These are phyloP conservation scores for Diaporthe sp. DNA, from an alignment of 2,329 filamentous ascomycete genomes.

Conservation along the genomic window DNA sequence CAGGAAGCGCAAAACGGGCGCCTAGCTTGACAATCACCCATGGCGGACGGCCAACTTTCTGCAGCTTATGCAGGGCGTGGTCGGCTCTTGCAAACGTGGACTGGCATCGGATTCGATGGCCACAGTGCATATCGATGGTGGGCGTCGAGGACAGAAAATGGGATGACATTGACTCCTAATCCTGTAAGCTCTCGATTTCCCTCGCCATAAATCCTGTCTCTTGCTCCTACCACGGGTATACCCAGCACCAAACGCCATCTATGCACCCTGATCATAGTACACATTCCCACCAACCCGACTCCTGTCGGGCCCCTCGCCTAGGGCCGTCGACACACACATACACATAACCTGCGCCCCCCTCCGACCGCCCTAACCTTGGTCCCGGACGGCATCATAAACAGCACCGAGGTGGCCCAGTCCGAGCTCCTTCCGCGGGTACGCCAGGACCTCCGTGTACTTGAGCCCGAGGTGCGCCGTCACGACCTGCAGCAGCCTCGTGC, in stretches of 20 bases:
- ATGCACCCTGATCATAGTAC: neutral
- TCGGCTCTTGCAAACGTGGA: neutral
- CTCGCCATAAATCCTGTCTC: neutral
- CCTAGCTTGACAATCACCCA: neutral
- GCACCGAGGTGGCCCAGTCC: neutral
- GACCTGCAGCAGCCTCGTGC: slow-evolving; percentile 10
- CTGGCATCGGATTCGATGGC: neutral
- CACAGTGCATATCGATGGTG: neutral
- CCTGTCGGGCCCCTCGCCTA: neutral
- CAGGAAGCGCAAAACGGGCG: neutral
- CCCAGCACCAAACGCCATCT: neutral
- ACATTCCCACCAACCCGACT: no score
- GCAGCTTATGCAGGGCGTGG: neutral
- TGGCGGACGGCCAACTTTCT: no score
- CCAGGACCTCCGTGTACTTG: slow-evolving; percentile 16
- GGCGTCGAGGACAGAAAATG: neutral
- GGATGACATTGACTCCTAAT: neutral
- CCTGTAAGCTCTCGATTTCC: neutral
- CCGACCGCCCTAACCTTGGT: neutral
- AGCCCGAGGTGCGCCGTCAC: slow-evolving; percentile 13
- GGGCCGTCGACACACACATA: no score
- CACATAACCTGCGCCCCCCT: no score
- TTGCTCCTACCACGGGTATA: neutral
- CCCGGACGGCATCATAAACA: neutral
- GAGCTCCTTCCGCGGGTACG: slow-evolving; percentile 6